Evolutionary conservation across 106 monocot genomes (phyloP), one percentile per base, ranked within the genome.

Genomic region (Acorus calamus): DNA sequence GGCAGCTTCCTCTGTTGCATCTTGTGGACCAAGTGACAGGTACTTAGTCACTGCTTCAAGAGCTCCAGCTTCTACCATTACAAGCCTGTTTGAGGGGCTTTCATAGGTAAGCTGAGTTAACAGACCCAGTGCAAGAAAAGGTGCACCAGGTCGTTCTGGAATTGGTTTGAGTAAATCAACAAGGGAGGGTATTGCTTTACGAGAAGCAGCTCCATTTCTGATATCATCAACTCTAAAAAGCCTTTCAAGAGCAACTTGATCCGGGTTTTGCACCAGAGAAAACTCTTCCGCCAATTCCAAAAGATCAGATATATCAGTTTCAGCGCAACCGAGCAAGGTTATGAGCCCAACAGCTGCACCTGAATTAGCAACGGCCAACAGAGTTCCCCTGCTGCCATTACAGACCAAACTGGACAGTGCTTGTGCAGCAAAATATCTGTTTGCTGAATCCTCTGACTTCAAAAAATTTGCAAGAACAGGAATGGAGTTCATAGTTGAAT

Each of bases 91-190:
- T 70, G 81, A 13, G 9, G 83, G 78, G 63, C 78, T 86, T 74
- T 92, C 87, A 55, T 76, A 42, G n/a, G 92, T 88, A 66, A 92
- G 57, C 72, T 88, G 88, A 68, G 85, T 88, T 57, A 99, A 65
- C 55, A 92, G 78, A 14, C 83, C 68, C 70, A 99, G 79, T 58
- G 98, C 76, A 55, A 99, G 78, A 76, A 77, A 83, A 73, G 98
- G 92, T 59, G 98, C 98, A 69, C 98, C 92, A 49, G 98, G 98
- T 54, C 88, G 71, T 52, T 99, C 98, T 55, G 98, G 98, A 59
- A 99, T 99, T 49, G 98, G 98, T 77, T 88, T 92, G 59, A 99
- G 88, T 50, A 99, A 65, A 81, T 99, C 98, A 72, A 99, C 98
- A 69, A 99, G 83, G 46, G 64, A 66, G 66, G 98, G 98, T 63